Evolutionary conservation across 164 flowering plant genomes (phyloP).

Genomic region (Hamamelis virginiana): DNA sequence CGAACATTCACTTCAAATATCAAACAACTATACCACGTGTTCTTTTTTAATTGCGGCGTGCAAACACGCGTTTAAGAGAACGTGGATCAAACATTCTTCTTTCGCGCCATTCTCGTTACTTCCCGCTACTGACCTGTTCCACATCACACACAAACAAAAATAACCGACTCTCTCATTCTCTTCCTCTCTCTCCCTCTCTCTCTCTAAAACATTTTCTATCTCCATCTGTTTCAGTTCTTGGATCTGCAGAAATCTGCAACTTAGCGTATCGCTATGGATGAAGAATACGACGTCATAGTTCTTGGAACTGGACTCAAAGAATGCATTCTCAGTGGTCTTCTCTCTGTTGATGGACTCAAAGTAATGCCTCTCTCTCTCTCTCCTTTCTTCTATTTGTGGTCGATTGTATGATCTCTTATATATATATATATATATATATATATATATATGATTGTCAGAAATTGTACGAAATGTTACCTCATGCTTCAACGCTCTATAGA

Average conservation of each 20-base stretch:
- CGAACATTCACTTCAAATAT: too few relatives aligned
- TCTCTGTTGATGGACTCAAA: slow-evolving; percentile 58
- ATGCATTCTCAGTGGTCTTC: slow-evolving; percentile 66
- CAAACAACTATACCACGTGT: too few relatives aligned
- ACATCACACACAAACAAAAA: neutral
- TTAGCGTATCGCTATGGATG: slow-evolving; percentile 37
- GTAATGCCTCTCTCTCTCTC: slow-evolving; percentile 24
- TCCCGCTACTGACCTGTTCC: slow-evolving; percentile 30
- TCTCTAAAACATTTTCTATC: neutral
- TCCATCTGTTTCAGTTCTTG: neutral
- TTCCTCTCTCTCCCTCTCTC: neutral
- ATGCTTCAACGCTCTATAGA: too few relatives aligned
- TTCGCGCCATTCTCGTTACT: slow-evolving; percentile 14
- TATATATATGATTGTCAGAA: too few relatives aligned
- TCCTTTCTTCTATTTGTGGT: slow-evolving; percentile 26
- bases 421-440: too few relatives aligned
- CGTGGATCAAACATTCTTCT: neutral
- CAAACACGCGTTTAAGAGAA: neutral
- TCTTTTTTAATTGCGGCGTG: too few relatives aligned
- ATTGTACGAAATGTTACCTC: too few relatives aligned
- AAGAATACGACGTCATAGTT: slow-evolving; percentile 55
- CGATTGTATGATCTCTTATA: slow-evolving; percentile 13
- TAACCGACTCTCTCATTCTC: neutral
- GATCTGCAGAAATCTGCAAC: neutral
- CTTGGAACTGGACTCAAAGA: slow-evolving; percentile 64